A percentile compares a stretch with the other conserved stretches of the same genome.
Evolutionary conservation across 768 basidiomycete species (phyloP).

Genomic region (Myochromella boudieri): DNA sequence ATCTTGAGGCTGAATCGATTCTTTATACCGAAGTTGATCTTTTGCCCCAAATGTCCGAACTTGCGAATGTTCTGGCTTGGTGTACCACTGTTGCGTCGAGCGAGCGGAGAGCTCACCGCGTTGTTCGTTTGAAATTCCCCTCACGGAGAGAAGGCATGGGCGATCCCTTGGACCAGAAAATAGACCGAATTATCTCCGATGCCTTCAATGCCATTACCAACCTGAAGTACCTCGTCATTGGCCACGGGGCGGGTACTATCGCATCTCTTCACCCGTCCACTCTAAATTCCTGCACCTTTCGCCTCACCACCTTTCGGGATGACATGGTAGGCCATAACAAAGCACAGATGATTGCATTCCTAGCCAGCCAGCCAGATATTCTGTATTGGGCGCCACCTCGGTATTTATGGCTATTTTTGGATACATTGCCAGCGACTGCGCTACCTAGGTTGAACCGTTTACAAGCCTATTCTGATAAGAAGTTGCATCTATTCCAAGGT

Average conservation of each 20-base stretch:
- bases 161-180: background rate
- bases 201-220: slow-evolving; percentile 9
- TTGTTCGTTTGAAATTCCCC: background rate
- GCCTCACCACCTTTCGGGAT: no score
- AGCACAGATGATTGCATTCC: no score
- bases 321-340: no score
- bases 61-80: background rate
- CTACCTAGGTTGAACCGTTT: no score
- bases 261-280: background rate
- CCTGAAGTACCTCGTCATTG: slow-evolving; percentile 6
- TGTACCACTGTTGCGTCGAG: background rate
- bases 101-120: background rate
- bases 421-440: no score
- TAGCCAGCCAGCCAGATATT: no score
- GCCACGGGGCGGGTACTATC: background rate
- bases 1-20: background rate
- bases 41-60: background rate
- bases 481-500: no score
- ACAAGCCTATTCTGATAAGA: no score
- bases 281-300: slow-evolving; percentile 1
- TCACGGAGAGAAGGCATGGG: background rate
- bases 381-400: no score
- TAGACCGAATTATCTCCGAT: background rate
- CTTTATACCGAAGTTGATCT: background rate
- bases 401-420: no score